Evolutionary conservation across 352 stramenopile genomes (phyloP), one percentile per base, ranked within the genome.

Genomic region (Phytophthora capsici): DNA sequence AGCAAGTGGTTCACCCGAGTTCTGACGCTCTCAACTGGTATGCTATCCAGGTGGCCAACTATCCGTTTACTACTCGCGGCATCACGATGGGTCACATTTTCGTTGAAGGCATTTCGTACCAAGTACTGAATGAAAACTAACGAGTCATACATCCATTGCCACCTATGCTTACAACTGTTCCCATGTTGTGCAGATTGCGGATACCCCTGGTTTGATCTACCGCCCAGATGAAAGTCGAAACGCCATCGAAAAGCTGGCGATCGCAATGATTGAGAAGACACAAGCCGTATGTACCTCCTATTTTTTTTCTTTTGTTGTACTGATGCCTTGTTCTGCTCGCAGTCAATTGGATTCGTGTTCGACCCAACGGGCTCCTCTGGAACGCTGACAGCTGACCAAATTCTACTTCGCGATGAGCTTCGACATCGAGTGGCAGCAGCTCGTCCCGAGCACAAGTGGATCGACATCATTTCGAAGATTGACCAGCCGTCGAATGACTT

Each of bases 61-160:
- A 96, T 28, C 88, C 88, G 30, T 96, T 96, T 62, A 96, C 88
- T 26, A 96, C 88, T 13, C 81, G 88, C 17, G 88, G 86, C 32
- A 94, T 96, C 49, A 94, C 88, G 7, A 94, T 96, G 80, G 88
- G 88, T 3, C 88, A 96, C 54, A 89, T 96, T 54, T 95, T 91
- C 57, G 83, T 94, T 22, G 74, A 94, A 34, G 86, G 86, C 36
- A 78, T 87, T 44, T 88, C 88, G 16, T 94, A 91, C 47, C 88
- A 95, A 80, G 86, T 88, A 56, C 53, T 19, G 16, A 20, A 26
- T 25, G 23, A n/a, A n/a, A n/a, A 0, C 57, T 9, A 34, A 45
- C 13, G 13, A 14, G 8, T 34, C 10, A 9, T 14, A 34, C 14
- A 14, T 14, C 28, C 28, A 34, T 34, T 1, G 9, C 28, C 8